Conservation (phyloP, 1,284 basidiomycete species). For the Puccinia triticina region DNA sequence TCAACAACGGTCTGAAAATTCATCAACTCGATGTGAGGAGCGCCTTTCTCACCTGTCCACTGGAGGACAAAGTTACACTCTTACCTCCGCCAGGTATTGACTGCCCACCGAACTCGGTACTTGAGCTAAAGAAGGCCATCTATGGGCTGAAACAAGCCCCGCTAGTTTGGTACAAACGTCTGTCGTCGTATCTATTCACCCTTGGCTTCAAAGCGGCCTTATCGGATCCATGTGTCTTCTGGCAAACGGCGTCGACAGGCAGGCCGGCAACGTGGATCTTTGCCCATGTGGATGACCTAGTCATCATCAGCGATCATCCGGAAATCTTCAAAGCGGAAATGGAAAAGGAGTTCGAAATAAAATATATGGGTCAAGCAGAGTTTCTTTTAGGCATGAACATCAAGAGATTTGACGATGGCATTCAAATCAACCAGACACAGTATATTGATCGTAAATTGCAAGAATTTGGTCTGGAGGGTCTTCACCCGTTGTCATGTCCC, state of each 20-base stretch:
- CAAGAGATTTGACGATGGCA: too few species aligned
- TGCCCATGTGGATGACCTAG: not conserved
- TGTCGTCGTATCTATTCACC: not conserved
- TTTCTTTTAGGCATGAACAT: too few species aligned
- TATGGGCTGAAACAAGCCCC: conserved; percentile 11
- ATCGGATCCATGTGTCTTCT: conserved; percentile 13
- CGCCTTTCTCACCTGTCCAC: too few species aligned
- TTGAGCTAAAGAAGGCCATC: conserved; percentile 16
- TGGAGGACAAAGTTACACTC: too few species aligned
- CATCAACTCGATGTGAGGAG: too few species aligned
- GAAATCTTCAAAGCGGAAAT: not conserved
- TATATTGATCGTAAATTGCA: not conserved
- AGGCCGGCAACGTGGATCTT: not conserved
- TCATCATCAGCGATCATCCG: too few species aligned
- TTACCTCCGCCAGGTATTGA: not conserved
- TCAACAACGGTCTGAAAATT: conserved; percentile 30
- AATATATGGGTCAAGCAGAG: too few species aligned
- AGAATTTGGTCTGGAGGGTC: not conserved
- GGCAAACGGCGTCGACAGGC: not conserved
- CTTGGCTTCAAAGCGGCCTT: not conserved
- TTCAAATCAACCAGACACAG: not conserved
- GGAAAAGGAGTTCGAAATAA: conserved; percentile 5
- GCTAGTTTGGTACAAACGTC: not conserved
- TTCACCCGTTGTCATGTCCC: not conserved
- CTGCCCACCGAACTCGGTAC: not conserved